These are phyloP conservation scores for Phlyctochytrium planicorne DNA, from an alignment of 192 early-diverging fungal species.

Conservation along the genomic window DNA sequence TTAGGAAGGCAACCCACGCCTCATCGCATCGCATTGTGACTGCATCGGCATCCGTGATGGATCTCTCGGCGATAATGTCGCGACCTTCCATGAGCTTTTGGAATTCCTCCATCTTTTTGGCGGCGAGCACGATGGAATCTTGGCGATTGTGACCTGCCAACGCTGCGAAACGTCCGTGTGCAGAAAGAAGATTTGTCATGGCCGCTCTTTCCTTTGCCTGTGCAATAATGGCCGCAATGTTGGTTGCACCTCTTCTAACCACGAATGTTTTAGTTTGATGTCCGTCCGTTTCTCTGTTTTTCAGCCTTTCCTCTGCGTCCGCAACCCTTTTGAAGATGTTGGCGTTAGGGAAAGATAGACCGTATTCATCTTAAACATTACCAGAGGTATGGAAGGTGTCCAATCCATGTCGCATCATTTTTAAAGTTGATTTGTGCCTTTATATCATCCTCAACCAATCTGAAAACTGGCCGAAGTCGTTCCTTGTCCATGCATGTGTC, in stretches of 20 bases:
- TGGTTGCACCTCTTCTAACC: neutral
- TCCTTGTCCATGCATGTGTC: constrained; percentile 8
- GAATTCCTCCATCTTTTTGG: constrained; percentile 18
- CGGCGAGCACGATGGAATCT: constrained; percentile 15
- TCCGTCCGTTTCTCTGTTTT: constrained; percentile 13
- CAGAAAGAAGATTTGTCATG: constrained; percentile 8
- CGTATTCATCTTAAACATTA: neutral
- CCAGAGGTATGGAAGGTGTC: constrained; percentile 22
- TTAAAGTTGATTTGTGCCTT: constrained; percentile 18
- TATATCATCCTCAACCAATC: constrained; percentile 16
- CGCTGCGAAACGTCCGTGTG: constrained; percentile 3
- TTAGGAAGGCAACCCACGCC: neutral
- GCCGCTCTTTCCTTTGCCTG: constrained; percentile 11
- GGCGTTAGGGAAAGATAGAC: too few species aligned
- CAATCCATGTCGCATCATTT: constrained; percentile 23
- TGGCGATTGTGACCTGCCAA: constrained; percentile 19
- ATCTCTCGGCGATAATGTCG: constrained; percentile 21
- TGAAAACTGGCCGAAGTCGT: constrained; percentile 8
- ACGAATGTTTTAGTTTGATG: constrained; percentile 3
- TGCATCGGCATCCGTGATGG: neutral
- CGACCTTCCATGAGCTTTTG: constrained; percentile 16
- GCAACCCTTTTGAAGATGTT: constrained; percentile 11
- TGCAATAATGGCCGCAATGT: constrained; percentile 10
- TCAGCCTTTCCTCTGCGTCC: constrained; percentile 14
- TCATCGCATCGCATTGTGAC: neutral